Percentiles rank a stretch among this genome's conserved stretches.
Evolutionary conservation across 2,329 filamentous ascomycete genomes (phyloP).

Genomic region (Beauveria caledonica): DNA sequence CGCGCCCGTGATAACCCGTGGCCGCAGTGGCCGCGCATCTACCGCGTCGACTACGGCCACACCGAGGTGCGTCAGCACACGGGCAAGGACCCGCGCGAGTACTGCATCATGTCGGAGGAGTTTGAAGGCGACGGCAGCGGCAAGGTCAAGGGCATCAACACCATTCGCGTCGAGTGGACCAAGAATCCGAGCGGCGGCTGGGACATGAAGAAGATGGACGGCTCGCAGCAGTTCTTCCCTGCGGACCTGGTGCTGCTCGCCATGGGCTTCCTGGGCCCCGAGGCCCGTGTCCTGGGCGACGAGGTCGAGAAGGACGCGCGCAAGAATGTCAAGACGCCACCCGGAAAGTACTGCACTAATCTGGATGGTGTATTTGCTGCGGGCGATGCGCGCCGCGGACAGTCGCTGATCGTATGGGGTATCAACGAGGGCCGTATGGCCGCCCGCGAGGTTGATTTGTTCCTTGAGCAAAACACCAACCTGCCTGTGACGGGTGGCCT

Average conservation of each 20-base stretch:
- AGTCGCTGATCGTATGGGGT: constrained; percentile 95
- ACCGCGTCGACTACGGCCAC: constrained; percentile 97
- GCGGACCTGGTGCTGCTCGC: constrained; percentile 89
- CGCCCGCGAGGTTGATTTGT: constrained; percentile 85
- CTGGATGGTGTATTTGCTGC: constrained; percentile 84
- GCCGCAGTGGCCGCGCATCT: constrained; percentile 97
- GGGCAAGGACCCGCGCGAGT: constrained; percentile 92
- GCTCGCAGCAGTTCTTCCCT: constrained; percentile 90
- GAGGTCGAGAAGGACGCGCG: constrained; percentile 83
- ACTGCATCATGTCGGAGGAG: constrained; percentile 96
- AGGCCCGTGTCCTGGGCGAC: constrained; percentile 80
- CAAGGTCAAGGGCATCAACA: constrained; percentile 92
- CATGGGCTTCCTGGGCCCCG: constrained; percentile 95
- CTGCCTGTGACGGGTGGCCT: constrained; percentile 91
- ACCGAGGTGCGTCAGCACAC: constrained; percentile 92
- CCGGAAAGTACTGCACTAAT: constrained; percentile 83
- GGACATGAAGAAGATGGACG: constrained; percentile 98
- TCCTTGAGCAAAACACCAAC: constrained; percentile 68
- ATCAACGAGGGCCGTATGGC: constrained; percentile 96
- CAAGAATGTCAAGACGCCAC: constrained; percentile 92
- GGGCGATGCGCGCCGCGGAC: constrained; percentile 88
- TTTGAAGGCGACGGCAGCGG: constrained; percentile 85
- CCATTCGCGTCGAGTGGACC: constrained; percentile 91
- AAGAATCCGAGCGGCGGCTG: constrained; percentile 82
- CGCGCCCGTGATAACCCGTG: constrained; percentile 92